Conservation (phyloP, 2,329 filamentous ascomycete genomes). For the Byssoonygena ceratinophila region DNA sequence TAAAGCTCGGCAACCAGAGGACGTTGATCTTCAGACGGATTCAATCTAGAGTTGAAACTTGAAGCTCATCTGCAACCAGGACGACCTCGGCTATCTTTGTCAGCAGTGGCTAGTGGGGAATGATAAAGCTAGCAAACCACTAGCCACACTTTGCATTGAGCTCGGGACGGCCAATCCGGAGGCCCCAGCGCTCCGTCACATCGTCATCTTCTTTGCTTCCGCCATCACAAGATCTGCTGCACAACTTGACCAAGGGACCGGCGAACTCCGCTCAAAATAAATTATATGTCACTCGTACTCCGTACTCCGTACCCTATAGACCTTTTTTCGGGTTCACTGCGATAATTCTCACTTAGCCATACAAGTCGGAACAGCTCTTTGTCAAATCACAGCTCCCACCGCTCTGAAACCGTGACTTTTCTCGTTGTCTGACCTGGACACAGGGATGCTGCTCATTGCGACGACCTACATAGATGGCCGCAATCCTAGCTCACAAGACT, state of each 20-base stretch:
- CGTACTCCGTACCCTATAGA: no score
- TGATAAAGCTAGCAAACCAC: not conserved
- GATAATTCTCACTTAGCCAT: no score
- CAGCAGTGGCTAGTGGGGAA: slow-evolving; percentile 6
- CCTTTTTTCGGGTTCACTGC: no score
- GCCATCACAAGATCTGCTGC: no score
- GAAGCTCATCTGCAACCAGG: not conserved
- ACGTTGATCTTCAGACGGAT: not conserved
- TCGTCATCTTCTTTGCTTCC: no score
- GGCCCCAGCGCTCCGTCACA: not conserved
- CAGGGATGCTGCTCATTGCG: no score
- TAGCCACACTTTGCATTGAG: slow-evolving; percentile 6
- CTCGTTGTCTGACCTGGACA: not conserved
- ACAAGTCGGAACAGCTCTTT: no score
- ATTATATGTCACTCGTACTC: no score
- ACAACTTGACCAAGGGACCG: not conserved
- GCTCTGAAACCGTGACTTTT: not conserved
- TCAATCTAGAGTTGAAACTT: no score
- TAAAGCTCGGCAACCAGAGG: not conserved
- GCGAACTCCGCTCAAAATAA: not conserved
- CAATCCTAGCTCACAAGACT: not conserved
- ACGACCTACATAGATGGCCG: not conserved
- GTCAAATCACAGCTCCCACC: no score
- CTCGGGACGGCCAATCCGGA: not conserved
- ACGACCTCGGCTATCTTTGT: slow-evolving; percentile 7